Percentiles rank a stretch among this genome's conserved stretches.
Conservation (phyloP, 495 filamentous ascomycete species). For the Talaromyces adpressus region DNA sequence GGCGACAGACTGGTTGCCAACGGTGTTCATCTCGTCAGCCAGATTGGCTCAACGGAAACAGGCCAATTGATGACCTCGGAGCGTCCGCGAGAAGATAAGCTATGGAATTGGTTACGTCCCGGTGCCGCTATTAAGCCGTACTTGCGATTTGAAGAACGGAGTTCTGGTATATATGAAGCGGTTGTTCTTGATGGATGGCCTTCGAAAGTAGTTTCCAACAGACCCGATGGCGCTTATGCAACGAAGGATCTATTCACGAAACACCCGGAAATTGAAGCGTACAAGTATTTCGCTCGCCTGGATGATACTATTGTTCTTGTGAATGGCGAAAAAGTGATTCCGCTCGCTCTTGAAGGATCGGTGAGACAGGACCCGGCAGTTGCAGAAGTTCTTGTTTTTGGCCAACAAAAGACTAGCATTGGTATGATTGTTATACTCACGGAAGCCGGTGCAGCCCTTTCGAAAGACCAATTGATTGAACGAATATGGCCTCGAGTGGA, state of each 20-base stretch:
- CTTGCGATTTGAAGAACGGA: slow-evolving; percentile 48
- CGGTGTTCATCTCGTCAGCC: slow-evolving; percentile 47
- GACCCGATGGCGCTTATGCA: slow-evolving; percentile 49
- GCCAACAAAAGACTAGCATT: slow-evolving; percentile 27
- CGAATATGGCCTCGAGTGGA: slow-evolving; percentile 48
- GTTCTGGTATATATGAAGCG: slow-evolving; percentile 50
- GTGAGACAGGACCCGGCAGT: slow-evolving; percentile 28
- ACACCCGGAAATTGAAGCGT: slow-evolving; percentile 48
- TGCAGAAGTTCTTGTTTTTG: slow-evolving; percentile 34
- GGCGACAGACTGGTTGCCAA: slow-evolving; percentile 44
- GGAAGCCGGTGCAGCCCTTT: slow-evolving; percentile 9
- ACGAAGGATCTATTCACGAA: slow-evolving; percentile 51
- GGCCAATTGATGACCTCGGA: slow-evolving; percentile 52
- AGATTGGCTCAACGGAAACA: slow-evolving; percentile 49
- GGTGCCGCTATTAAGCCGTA: slow-evolving; percentile 23
- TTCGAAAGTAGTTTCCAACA: slow-evolving; percentile 54
- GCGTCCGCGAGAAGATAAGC: slow-evolving; percentile 39
- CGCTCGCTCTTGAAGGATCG: slow-evolving; percentile 50
- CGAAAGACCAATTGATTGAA: slow-evolving; percentile 39
- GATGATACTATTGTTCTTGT: slow-evolving; percentile 56
- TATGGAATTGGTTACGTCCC: slow-evolving; percentile 61
- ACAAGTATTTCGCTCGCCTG: slow-evolving; percentile 51
- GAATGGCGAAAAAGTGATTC: slow-evolving; percentile 65
- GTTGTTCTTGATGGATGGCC: slow-evolving; percentile 54
- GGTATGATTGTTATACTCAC: slow-evolving; percentile 38